Evolutionary conservation across 75 land plant genomes (phyloP).

Genomic region (Pinus taeda): DNA sequence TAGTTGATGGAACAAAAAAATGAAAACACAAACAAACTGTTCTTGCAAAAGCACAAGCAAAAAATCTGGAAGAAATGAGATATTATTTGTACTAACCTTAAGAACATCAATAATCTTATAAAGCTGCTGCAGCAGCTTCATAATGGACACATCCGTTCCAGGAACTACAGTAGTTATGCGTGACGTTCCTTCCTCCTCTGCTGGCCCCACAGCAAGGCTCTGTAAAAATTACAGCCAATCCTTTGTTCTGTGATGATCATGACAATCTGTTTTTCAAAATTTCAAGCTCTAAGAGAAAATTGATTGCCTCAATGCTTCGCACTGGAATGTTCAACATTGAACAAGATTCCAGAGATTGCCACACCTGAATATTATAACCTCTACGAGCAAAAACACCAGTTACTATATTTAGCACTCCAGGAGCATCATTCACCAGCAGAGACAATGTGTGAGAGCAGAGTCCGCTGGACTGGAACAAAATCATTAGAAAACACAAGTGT

Average conservation of each 20-base stretch:
- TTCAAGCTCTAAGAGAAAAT: neutral
- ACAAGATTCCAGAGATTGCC: neutral
- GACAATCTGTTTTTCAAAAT: neutral
- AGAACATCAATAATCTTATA: conserved; percentile 79
- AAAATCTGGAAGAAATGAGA: neutral
- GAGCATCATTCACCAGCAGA: conserved; percentile 84
- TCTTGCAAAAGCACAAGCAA: neutral
- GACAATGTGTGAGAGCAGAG: conserved; percentile 85
- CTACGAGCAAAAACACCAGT: conserved; percentile 92
- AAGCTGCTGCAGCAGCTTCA: conserved; percentile 81
- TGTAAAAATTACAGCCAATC: conserved; percentile 18
- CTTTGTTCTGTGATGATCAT: neutral
- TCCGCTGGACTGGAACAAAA: conserved; percentile 63
- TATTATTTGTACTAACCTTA: conserved; percentile 42
- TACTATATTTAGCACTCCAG: conserved; percentile 88
- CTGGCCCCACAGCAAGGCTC: conserved; percentile 98
- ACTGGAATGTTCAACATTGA: neutral
- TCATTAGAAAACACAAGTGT: neutral
- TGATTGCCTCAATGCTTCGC: neutral
- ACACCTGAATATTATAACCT: conserved; percentile 96
- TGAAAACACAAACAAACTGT: neutral
- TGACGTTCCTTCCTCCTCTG: conserved; percentile 79
- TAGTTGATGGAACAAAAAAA: neutral
- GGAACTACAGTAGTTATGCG: conserved; percentile 96
- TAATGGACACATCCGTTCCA: conserved; percentile 92